Percentiles rank a stretch among this genome's conserved stretches.
Conservation (phyloP, 1,284 basidiomycete species). For the Apiotrichum veenhuisii region DNA sequence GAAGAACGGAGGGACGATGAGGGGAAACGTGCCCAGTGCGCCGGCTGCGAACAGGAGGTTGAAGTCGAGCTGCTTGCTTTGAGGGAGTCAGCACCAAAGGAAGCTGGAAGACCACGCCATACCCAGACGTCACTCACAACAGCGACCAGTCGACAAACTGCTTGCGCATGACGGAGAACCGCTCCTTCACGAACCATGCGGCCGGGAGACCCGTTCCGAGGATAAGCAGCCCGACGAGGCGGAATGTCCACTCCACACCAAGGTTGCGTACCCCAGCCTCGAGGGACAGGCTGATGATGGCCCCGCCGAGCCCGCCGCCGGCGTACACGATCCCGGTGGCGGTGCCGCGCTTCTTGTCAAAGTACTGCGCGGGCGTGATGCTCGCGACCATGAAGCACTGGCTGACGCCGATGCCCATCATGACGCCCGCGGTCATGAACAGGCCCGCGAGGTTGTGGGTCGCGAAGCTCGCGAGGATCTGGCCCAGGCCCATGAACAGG, state of each 20-base stretch:
- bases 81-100: neutral
- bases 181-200: constrained; percentile 13
- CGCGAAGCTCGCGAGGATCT: constrained; percentile 32
- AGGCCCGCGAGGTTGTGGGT: constrained; percentile 25
- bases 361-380: constrained; percentile 34
- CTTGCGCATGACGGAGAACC: neutral
- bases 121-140: neutral
- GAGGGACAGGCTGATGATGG: constrained; percentile 32
- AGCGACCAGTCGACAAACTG: constrained; percentile 9
- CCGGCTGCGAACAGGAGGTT: constrained; percentile 35
- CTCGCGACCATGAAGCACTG: constrained; percentile 25
- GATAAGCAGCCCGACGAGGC: constrained; percentile 12
- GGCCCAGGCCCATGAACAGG: constrained; percentile 25
- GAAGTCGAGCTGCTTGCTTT: constrained; percentile 38
- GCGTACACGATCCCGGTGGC: constrained; percentile 44
- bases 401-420: constrained; percentile 27
- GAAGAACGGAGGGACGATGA: constrained; percentile 47
- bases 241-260: constrained; percentile 22
- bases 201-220: constrained; percentile 8
- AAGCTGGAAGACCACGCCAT: no score
- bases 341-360: constrained; percentile 33
- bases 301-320: constrained; percentile 42
- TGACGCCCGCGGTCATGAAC: constrained; percentile 26
- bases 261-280: constrained; percentile 33
- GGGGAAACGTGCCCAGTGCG: constrained; percentile 40